A percentile compares a stretch with the other conserved stretches of the same genome.
Evolutionary conservation across 2,329 filamentous ascomycete species (phyloP).

Genomic region (Aspergillus sp.): DNA sequence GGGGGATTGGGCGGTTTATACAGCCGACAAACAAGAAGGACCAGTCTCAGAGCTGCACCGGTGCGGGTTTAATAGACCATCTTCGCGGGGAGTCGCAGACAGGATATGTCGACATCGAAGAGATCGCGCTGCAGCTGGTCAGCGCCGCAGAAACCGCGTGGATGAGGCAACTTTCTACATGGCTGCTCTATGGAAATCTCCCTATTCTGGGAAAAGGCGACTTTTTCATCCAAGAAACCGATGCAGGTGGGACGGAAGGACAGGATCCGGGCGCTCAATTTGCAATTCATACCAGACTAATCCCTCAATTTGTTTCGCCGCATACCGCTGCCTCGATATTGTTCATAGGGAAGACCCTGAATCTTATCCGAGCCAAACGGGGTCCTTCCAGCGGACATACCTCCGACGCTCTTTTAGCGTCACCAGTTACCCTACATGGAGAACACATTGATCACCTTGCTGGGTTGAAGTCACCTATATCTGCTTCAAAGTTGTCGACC

Average conservation of each 20-base stretch:
- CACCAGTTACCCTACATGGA: conserved; percentile 58
- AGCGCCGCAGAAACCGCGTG: conserved; percentile 81
- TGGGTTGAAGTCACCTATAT: conserved; percentile 70
- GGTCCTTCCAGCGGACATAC: conserved; percentile 33
- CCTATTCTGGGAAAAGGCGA: conserved; percentile 76
- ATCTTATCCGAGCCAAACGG: conserved; percentile 67
- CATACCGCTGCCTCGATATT: conserved; percentile 78
- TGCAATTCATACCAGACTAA: conserved; percentile 56
- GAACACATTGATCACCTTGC: conserved; percentile 60
- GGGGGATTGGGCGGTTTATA: conserved; percentile 71
- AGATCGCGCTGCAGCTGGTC: conserved; percentile 71
- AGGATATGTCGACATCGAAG: conserved; percentile 83
- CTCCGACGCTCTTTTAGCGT: conserved; percentile 44
- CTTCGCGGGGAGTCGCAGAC: conserved; percentile 77
- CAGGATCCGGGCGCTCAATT: conserved; percentile 55
- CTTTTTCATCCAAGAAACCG: conserved; percentile 71
- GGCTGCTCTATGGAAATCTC: conserved; percentile 84
- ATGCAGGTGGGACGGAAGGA: conserved; percentile 39
- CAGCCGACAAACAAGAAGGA: conserved; percentile 42
- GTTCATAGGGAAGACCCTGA: conserved; percentile 85
- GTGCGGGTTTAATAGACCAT: conserved; percentile 73
- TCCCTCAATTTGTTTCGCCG: conserved; percentile 77
- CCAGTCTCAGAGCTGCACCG: conserved; percentile 53
- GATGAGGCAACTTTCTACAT: conserved; percentile 85
- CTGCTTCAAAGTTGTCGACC: conserved; percentile 66